These are phyloP conservation scores for Ephemerocybe angulata DNA, from an alignment of 768 basidiomycete species.

Conservation along the genomic window DNA sequence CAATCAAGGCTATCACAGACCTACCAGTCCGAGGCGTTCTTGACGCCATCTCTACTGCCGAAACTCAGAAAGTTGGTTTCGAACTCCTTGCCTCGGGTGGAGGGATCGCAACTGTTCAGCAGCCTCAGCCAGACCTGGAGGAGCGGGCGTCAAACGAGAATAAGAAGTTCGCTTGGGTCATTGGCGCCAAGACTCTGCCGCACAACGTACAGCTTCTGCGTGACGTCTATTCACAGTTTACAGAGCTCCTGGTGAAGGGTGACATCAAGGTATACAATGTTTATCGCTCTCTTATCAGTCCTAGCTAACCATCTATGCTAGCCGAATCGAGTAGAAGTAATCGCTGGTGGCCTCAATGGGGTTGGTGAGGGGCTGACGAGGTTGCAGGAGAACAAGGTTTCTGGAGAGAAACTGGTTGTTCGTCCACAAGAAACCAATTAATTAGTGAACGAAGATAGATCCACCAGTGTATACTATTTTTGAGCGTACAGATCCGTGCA, in stretches of 20 bases:
- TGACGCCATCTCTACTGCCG: conserved; percentile 20
- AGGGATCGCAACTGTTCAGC: conserved; percentile 29
- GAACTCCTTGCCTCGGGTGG: conserved; percentile 32
- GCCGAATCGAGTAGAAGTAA: background rate
- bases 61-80: conserved; percentile 22
- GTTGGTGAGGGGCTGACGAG: background rate
- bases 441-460: background rate
- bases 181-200: conserved; percentile 21
- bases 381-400: background rate
- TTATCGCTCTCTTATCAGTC: background rate
- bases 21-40: conserved; percentile 20
- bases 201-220: conserved; percentile 16
- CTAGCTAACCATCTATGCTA: background rate
- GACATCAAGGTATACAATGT: background rate
- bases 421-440: background rate
- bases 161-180: conserved; percentile 12
- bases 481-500: too few relatives aligned
- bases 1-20: conserved; percentile 13
- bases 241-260: background rate
- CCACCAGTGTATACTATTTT: too few relatives aligned
- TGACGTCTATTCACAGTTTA: conserved; percentile 18
- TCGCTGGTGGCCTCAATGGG: background rate
- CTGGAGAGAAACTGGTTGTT: background rate
- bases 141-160: conserved; percentile 10
- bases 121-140: conserved; percentile 13